Evolutionary conservation across 2,329 filamentous ascomycete species (phyloP).

Genomic region (Ambrosiella cleistominuta): DNA sequence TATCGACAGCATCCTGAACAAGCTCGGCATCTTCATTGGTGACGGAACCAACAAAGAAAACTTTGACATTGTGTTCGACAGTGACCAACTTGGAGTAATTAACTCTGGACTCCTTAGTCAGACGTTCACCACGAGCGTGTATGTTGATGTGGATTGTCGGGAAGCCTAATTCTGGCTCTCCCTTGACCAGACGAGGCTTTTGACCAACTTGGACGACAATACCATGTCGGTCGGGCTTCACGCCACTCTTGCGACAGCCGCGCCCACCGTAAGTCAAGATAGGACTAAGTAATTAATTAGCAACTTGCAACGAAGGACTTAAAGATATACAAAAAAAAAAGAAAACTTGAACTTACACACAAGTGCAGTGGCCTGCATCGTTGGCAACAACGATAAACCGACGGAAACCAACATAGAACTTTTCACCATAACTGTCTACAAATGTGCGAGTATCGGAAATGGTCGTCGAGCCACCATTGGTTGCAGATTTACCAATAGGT

Average conservation of each 20-base stretch:
- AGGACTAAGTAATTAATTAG: constrained; percentile 23
- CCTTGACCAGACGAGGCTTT: constrained; percentile 20
- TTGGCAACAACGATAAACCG: constrained; percentile 37
- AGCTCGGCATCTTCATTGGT: constrained; percentile 22
- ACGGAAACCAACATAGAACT: constrained; percentile 32
- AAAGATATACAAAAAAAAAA: not conserved
- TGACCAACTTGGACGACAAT: constrained; percentile 22
- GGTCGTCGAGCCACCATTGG: constrained; percentile 17
- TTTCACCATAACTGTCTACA: constrained; percentile 21
- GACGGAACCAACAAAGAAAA: constrained; percentile 39
- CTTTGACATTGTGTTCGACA: constrained; percentile 38
- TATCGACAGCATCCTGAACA: constrained; percentile 29
- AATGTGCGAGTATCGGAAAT: constrained; percentile 21
- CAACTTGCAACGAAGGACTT: not conserved
- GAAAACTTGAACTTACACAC: constrained; percentile 29
- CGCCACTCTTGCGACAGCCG: constrained; percentile 35
- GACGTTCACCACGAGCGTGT: constrained; percentile 25
- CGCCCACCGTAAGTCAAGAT: constrained; percentile 37
- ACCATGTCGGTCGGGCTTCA: constrained; percentile 35
- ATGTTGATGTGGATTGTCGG: constrained; percentile 28
- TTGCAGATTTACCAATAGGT: constrained; percentile 24
- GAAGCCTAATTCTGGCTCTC: constrained; percentile 33
- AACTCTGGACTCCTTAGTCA: constrained; percentile 33
- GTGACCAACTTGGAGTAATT: constrained; percentile 40
- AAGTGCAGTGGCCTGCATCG: constrained; percentile 34